These are phyloP conservation scores for Terfezia claveryi DNA, from an alignment of 495 filamentous ascomycete genomes.

Conservation along the genomic window DNA sequence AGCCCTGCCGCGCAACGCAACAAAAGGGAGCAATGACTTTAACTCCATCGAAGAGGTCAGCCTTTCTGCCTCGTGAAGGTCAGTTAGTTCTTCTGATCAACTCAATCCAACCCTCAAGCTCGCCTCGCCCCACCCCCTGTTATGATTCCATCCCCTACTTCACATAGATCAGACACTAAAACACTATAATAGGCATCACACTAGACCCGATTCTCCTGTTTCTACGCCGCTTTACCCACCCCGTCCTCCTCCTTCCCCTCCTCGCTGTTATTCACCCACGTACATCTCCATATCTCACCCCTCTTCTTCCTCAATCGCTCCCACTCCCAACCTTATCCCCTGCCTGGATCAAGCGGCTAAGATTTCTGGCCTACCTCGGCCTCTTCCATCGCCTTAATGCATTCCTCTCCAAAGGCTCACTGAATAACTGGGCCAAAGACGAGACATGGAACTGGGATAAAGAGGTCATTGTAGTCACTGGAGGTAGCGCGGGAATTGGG, in stretches of 20 bases:
- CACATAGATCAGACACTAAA: too few relatives aligned
- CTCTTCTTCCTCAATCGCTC: constrained; percentile 21
- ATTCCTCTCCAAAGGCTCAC: constrained; percentile 29
- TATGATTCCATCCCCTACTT: too few relatives aligned
- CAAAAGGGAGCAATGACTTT: too few relatives aligned
- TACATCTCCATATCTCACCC: constrained; percentile 27
- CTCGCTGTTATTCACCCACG: constrained; percentile 34
- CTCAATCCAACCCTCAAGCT: too few relatives aligned
- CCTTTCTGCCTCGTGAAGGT: too few relatives aligned
- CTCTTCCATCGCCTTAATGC: constrained; percentile 26
- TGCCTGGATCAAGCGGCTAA: constrained; percentile 23
- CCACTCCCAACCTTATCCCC: constrained; percentile 8
- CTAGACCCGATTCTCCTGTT: constrained; percentile 33
- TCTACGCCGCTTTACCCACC: constrained; percentile 37
- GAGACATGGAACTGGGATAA: constrained; percentile 45
- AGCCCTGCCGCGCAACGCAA: too few relatives aligned
- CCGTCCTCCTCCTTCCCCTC: constrained; percentile 36
- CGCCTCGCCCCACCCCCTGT: too few relatives aligned
- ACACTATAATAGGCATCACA: constrained; percentile 31
- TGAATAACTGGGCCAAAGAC: constrained; percentile 35
- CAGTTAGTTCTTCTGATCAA: too few relatives aligned
- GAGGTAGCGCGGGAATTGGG: constrained; percentile 49
- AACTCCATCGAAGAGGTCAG: too few relatives aligned
- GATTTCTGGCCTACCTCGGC: constrained; percentile 28
- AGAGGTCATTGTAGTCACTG: constrained; percentile 51